A percentile compares a stretch with the other conserved stretches of the same genome.
These are phyloP conservation scores for Fusarium gaditjirri DNA, from an alignment of 2,329 filamentous ascomycete genomes.

Conservation along the genomic window DNA sequence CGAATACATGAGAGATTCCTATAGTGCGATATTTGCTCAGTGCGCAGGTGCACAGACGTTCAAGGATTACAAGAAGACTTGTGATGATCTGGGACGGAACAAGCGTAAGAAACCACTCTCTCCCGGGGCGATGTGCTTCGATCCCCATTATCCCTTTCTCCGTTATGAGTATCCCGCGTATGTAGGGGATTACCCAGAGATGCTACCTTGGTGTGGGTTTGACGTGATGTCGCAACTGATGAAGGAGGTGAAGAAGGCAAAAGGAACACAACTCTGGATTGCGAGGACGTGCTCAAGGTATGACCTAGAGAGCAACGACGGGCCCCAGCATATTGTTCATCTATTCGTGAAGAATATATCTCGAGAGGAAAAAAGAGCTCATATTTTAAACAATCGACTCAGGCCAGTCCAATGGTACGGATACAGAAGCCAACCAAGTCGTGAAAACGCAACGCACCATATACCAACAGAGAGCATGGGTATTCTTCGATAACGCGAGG, in stretches of 20 bases:
- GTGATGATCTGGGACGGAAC: neutral
- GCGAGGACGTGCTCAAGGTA: neutral
- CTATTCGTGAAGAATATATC: neutral
- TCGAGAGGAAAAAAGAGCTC: neutral
- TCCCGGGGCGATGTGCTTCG: neutral
- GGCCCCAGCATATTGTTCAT: neutral
- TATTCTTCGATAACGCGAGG: conserved; percentile 14
- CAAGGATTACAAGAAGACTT: neutral
- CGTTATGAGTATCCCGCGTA: fast-evolving
- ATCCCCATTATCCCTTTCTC: neutral
- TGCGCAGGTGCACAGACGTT: neutral
- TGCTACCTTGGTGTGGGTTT: neutral
- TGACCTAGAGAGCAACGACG: neutral
- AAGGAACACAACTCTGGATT: neutral
- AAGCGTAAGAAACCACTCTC: neutral
- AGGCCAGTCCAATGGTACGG: fast-evolving
- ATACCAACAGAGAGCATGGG: conserved; percentile 25
- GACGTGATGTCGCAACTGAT: neutral
- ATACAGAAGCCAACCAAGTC: neutral
- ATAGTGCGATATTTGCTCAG: neutral
- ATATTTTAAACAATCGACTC: neutral
- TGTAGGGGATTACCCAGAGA: fast-evolving
- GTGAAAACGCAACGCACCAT: neutral
- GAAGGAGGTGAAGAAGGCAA: too few relatives aligned
- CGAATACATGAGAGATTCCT: neutral